Evolutionary conservation across 2,329 filamentous ascomycete species (phyloP).

Genomic region (Trichoderma sp.): DNA sequence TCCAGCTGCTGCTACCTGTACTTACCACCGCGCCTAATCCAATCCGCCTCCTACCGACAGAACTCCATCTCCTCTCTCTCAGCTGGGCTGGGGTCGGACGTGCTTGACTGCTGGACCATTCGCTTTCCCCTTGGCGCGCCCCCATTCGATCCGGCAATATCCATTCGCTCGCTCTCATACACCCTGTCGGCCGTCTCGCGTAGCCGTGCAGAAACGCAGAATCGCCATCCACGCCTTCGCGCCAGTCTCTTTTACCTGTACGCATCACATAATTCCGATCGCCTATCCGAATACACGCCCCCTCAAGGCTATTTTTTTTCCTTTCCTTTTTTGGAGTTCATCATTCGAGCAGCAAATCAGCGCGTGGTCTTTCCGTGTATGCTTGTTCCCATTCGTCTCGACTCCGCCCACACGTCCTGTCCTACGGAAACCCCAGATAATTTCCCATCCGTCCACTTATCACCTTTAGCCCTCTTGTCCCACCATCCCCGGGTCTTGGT

Average conservation of each 20-base stretch:
- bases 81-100: conserved; percentile 21
- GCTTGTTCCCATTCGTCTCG: conserved; percentile 14
- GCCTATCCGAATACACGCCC: conserved; percentile 11
- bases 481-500: conserved; percentile 26
- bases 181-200: conserved; percentile 15
- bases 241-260: conserved; percentile 9
- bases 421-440: conserved; percentile 31
- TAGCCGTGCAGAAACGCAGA: background rate
- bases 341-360: conserved; percentile 21
- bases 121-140: conserved; percentile 3
- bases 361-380: conserved; percentile 13
- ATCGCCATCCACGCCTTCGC: conserved; percentile 11
- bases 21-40: conserved; percentile 2
- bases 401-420: conserved; percentile 23
- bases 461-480: conserved; percentile 36
- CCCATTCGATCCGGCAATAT: background rate
- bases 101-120: background rate
- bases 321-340: conserved; percentile 19
- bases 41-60: background rate
- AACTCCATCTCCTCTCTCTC: conserved; percentile 12
- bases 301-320: background rate
- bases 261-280: conserved; percentile 15
- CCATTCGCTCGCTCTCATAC: conserved; percentile 7
- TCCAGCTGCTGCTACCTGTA: background rate
- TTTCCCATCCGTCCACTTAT: conserved; percentile 28